phyloP scores from a whole-genome alignment of 225 moss, liverwort and hornwort species.

The Climacium dendroides region DNA sequence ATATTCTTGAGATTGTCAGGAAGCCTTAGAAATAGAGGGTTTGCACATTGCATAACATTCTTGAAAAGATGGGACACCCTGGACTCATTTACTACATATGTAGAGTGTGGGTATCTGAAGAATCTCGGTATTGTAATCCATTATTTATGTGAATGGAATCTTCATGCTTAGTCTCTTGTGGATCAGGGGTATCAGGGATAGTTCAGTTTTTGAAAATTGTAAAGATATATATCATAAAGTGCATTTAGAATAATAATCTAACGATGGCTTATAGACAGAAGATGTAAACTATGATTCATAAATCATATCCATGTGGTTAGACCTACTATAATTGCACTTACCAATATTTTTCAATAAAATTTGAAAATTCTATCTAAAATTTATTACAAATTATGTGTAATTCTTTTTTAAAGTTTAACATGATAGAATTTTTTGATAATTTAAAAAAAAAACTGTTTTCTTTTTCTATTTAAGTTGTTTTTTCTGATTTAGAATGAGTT shows the following conservation, averaged over 20 bases:
- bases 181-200: background rate
- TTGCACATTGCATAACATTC: no score
- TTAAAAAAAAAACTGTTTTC: background rate
- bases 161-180: accelerated
- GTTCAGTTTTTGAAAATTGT: background rate
- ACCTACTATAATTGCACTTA: no score
- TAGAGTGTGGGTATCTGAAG: background rate
- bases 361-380: no score
- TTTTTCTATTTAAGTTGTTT: background rate
- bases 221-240: background rate
- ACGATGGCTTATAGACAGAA: background rate
- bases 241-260: background rate
- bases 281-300: background rate
- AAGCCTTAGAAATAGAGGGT: background rate
- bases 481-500: no score
- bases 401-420: background rate
- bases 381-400: background rate
- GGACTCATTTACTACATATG: background rate
- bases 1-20: background rate
- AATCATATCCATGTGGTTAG: background rate
- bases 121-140: background rate
- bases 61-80: background rate
- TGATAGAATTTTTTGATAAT: background rate
- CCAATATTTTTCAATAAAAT: background rate
- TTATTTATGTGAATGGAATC: background rate